Base-by-base conservation (phyloP, 2,329 filamentous ascomycete species). In the Cladophialophora immunda region DNA sequence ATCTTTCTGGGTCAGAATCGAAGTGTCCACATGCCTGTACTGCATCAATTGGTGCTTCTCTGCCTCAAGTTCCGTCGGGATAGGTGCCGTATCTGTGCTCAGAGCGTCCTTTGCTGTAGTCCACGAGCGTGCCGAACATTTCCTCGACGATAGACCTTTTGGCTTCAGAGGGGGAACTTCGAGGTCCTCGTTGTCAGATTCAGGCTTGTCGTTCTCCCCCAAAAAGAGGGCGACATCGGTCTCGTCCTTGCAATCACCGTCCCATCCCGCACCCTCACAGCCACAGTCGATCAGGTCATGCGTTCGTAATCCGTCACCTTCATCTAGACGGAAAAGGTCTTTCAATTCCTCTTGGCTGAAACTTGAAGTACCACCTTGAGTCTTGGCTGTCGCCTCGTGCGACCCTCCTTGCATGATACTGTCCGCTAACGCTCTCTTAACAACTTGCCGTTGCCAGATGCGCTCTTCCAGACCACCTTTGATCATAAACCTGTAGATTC, bases 391-490 rank as follows among this genome's bases (percentile, higher is more conserved):
- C 36, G 36, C 9, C 17, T 63, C 65, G 22, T 38, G 32, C 15
- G 67, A 64, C n/a, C 70, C 67, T 3, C 63, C 84, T 70, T 92
- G 89, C 73, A 92, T 89, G 32, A 92, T 88, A 62, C 87, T 89
- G 73, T 91, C 89, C 1, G 90, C 89, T 1, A 92, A 80, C 1
- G 89, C 89, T 71, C 87, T 84, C 76, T 92, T 92, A 61, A 87
- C 90, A 41, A 91, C 81, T 75, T 92, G 90, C 8, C 90, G 82
- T 75, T 92, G 90, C 78, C 87, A 92, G 65, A 92, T 92, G 77
- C 91, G 92, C 78, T 92, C 90, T 69, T 92, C 90, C 19, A 92
- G 80, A 4, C 86, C 88, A 8, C 90, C 90, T 65, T 89, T 87
- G 3, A 90, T 86, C 13, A 92, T 75, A 64, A 92, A 82, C 5